A percentile compares a stretch with the other conserved stretches of the same genome.
These are phyloP conservation scores for Penicillium palitans DNA, from an alignment of 2,329 filamentous ascomycete genomes.

Conservation along the genomic window DNA sequence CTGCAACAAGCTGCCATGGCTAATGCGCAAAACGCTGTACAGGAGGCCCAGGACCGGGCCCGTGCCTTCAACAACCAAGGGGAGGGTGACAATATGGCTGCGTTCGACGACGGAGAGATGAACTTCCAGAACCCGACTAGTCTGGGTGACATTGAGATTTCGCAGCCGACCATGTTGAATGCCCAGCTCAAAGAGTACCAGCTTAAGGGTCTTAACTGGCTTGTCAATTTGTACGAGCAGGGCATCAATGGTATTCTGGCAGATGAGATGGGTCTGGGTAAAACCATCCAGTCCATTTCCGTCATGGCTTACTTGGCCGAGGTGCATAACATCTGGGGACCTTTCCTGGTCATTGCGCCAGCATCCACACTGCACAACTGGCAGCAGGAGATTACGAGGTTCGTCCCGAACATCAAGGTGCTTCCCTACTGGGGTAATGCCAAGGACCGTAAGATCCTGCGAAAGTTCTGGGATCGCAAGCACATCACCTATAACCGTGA, in stretches of 20 bases:
- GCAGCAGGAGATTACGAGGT: slow-evolving; percentile 96
- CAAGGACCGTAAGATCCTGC: slow-evolving; percentile 88
- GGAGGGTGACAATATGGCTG: slow-evolving; percentile 56
- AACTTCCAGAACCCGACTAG: slow-evolving; percentile 99
- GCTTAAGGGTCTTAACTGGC: slow-evolving; percentile 98
- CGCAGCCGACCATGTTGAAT: slow-evolving; percentile 89
- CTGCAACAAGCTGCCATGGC: slow-evolving; percentile 84
- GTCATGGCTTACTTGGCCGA: slow-evolving; percentile 99
- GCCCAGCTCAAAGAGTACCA: slow-evolving; percentile 98
- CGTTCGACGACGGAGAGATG: slow-evolving; percentile 94
- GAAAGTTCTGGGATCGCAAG: slow-evolving; percentile 99
- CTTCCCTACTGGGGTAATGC: slow-evolving; percentile 97
- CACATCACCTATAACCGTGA: slow-evolving; percentile 93
- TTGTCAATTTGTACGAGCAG: slow-evolving; percentile 98
- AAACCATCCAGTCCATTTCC: slow-evolving; percentile 97
- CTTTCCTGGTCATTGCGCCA: slow-evolving; percentile 93
- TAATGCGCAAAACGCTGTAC: slow-evolving; percentile 93
- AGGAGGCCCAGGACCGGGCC: slow-evolving; percentile 90
- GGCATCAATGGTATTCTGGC: slow-evolving; percentile 99
- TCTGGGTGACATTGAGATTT: slow-evolving; percentile 88
- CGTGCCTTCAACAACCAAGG: slow-evolving; percentile 88
- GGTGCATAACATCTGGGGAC: slow-evolving; percentile 97
- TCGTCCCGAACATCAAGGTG: slow-evolving; percentile 92
- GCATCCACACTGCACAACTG: slow-evolving; percentile 98
- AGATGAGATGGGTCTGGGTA: slow-evolving; percentile 99